These are phyloP conservation scores for Rhynchospora tenuis DNA, from an alignment of 176 grass and related monocot species.

Conservation along the genomic window DNA sequence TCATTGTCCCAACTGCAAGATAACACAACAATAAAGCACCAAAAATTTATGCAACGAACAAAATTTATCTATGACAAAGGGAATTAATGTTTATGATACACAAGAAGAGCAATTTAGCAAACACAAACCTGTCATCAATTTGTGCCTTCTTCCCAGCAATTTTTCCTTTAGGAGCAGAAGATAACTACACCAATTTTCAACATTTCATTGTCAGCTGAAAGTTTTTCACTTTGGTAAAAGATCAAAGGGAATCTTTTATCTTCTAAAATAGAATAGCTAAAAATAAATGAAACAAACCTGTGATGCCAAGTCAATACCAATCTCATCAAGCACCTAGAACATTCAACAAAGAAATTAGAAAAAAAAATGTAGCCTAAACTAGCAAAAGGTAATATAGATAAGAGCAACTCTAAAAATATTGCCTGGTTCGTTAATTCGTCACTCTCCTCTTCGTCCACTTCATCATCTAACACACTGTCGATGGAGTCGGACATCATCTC, in stretches of 20 bases:
- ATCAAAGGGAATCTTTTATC: constrained; percentile 3
- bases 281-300: constrained; percentile 46
- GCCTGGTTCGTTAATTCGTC: constrained; percentile 91
- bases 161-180: constrained; percentile 89
- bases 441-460: constrained; percentile 85
- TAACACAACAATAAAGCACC: constrained; percentile 14
- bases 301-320: constrained; percentile 87
- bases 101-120: neutral
- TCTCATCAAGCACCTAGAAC: constrained; percentile 94
- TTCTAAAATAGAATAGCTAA: constrained; percentile 3
- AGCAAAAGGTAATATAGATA: constrained; percentile 17
- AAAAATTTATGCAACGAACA: neutral
- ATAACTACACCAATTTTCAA: constrained; percentile 42
- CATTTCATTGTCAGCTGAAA: neutral
- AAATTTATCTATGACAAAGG: neutral
- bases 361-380: neutral
- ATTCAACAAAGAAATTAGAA: constrained; percentile 28
- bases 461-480: constrained; percentile 67
- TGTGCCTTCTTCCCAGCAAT: constrained; percentile 68
- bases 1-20: constrained; percentile 61
- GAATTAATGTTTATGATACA: neutral
- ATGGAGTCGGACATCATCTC: constrained; percentile 92
- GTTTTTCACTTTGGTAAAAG: neutral
- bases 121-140: constrained; percentile 63
- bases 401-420: constrained; percentile 17